Percentiles rank a stretch among this genome's conserved stretches.
These are phyloP conservation scores for Primulina huaijiensis DNA, from an alignment of 257 asterid genomes.

Conservation along the genomic window DNA sequence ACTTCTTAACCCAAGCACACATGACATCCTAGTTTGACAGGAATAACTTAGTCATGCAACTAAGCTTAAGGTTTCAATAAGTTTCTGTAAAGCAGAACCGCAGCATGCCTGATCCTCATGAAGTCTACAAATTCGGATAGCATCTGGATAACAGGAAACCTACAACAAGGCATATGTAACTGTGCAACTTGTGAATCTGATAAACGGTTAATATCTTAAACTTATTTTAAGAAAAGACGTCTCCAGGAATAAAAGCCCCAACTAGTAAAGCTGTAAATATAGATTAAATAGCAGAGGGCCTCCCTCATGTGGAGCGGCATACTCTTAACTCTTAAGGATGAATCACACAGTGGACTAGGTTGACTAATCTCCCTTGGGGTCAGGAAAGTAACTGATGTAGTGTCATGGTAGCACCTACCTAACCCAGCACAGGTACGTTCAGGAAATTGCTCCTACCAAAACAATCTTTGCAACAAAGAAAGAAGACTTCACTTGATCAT, in stretches of 20 bases:
- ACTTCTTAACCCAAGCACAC: constrained; percentile 12
- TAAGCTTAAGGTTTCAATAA: neutral
- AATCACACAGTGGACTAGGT: no score
- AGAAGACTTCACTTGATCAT: no score
- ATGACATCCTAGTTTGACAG: constrained; percentile 4
- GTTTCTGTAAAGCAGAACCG: constrained; percentile 11
- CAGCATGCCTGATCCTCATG: constrained; percentile 8
- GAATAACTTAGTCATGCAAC: neutral
- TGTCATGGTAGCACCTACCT: no score
- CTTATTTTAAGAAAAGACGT: constrained; percentile 6
- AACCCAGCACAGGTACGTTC: no score
- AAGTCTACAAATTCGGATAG: neutral
- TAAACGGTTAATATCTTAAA: constrained; percentile 13
- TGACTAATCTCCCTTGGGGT: no score
- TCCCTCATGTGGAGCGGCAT: no score
- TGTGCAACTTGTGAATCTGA: neutral
- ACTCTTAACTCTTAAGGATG: no score
- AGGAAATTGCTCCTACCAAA: no score
- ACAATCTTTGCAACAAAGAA: no score
- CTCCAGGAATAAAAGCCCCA: constrained; percentile 7
- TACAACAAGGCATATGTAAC: constrained; percentile 2
- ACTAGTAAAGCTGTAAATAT: constrained; percentile 13
- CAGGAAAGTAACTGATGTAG: no score
- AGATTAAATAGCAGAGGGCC: no score
- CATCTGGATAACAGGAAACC: neutral